Percentiles rank a stretch among this genome's conserved stretches.
phyloP scores from a whole-genome alignment of 768 basidiomycete genomes.

The Russula compacta region DNA sequence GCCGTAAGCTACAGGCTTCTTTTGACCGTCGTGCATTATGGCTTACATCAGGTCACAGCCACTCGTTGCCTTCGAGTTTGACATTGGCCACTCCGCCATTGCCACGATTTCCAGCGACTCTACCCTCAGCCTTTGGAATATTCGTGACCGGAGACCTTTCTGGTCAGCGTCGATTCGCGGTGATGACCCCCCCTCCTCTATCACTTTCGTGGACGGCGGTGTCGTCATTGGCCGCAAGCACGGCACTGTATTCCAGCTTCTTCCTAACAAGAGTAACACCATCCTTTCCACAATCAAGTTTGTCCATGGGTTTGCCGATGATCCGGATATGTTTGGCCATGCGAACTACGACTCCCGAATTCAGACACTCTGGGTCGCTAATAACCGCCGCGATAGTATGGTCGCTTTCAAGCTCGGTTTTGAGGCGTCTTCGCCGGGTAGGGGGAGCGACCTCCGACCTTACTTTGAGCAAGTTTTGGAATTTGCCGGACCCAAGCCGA shows the following conservation, averaged over 20 bases:
- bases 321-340: constrained; percentile 83
- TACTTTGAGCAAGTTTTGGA: constrained; percentile 78
- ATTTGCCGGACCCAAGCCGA: constrained; percentile 74
- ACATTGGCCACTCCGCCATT: constrained; percentile 63
- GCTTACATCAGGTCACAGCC: constrained; percentile 34
- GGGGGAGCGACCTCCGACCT: constrained; percentile 52
- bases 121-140: constrained; percentile 73
- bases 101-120: constrained; percentile 80
- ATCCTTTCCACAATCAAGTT: constrained; percentile 77
- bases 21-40: not conserved
- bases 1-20: constrained; percentile 42
- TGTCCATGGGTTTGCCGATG: constrained; percentile 58
- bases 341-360: constrained; percentile 78
- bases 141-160: constrained; percentile 67
- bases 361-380: constrained; percentile 82
- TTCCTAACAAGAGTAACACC: constrained; percentile 63
- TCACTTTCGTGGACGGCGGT: constrained; percentile 82
- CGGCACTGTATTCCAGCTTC: constrained; percentile 75
- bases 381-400: constrained; percentile 75
- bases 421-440: constrained; percentile 45
- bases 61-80: constrained; percentile 80
- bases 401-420: constrained; percentile 70
- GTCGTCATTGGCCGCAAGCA: constrained; percentile 77
- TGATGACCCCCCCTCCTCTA: constrained; percentile 72
- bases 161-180: constrained; percentile 69